Conservation (phyloP, 805 yeast genomes). For the Crinitomyces ghanaensis region DNA sequence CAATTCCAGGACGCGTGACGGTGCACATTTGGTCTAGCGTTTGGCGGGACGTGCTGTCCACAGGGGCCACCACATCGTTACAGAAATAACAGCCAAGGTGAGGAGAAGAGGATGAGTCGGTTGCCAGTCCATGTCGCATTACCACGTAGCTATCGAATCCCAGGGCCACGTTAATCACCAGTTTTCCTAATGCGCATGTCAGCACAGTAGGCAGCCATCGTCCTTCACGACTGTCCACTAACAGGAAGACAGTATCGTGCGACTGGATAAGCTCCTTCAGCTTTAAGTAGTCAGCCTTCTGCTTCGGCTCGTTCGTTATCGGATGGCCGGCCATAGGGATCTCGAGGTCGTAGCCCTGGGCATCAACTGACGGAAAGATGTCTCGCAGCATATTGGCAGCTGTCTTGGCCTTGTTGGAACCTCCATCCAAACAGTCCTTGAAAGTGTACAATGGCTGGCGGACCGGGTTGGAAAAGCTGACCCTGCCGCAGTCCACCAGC, state of each 20-base stretch:
- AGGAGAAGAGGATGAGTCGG: conserved; percentile 18
- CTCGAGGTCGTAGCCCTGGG: conserved; percentile 53
- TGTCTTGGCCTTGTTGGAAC: conserved; percentile 59
- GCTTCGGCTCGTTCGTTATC: conserved; percentile 42
- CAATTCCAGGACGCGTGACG: conserved; percentile 94
- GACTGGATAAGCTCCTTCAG: conserved; percentile 42
- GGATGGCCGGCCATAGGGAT: conserved; percentile 98
- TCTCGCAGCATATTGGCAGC: conserved; percentile 66
- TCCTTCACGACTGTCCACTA: conserved; percentile 92
- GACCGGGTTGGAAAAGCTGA: conserved; percentile 91
- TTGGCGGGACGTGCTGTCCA: conserved; percentile 58
- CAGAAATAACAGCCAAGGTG: conserved; percentile 90
- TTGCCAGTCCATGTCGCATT: conserved; percentile 86
- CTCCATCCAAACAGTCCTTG: conserved; percentile 69
- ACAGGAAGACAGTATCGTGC: conserved; percentile 68
- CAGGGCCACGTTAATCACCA: conserved; percentile 82
- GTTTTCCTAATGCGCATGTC: conserved; percentile 52
- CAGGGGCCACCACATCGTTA: conserved; percentile 89
- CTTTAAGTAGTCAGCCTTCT: conserved; percentile 39
- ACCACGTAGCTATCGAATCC: conserved; percentile 92
- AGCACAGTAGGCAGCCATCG: conserved; percentile 95
- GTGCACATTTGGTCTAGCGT: conserved; percentile 98
- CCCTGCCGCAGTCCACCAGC: conserved; percentile 79
- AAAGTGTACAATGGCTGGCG: conserved; percentile 81
- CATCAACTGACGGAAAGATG: conserved; percentile 67